Conservation (phyloP, 2,329 filamentous ascomycete genomes). For the Hypoxylon sp. region DNA sequence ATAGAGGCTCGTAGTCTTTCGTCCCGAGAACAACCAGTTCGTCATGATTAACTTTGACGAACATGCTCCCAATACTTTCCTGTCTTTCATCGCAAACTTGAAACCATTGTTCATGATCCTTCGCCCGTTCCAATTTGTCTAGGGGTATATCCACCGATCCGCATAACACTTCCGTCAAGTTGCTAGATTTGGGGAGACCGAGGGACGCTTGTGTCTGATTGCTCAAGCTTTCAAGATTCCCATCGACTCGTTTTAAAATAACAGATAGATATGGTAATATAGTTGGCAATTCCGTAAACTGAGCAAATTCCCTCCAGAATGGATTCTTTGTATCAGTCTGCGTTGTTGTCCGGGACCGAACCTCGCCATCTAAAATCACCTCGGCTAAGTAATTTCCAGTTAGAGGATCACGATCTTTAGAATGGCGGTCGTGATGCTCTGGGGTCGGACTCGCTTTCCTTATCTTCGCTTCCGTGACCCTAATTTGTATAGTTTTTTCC, state of each 20-base stretch:
- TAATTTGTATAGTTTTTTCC: conserved; percentile 71
- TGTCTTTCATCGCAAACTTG: conserved; percentile 82
- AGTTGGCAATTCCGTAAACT: conserved; percentile 80
- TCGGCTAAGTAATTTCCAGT: conserved; percentile 83
- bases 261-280: conserved; percentile 78
- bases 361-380: conserved; percentile 83
- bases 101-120: conserved; percentile 90
- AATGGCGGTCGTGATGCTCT: conserved; percentile 54
- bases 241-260: conserved; percentile 77
- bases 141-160: conserved; percentile 87
- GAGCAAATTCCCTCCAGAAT: conserved; percentile 86
- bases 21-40: conserved; percentile 91
- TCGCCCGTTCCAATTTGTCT: conserved; percentile 81
- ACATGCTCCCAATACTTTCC: conserved; percentile 83
- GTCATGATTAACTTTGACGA: conserved; percentile 86
- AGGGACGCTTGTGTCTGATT: conserved; percentile 62
- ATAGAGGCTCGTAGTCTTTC: conserved; percentile 86
- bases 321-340: conserved; percentile 80
- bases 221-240: conserved; percentile 62
- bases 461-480: conserved; percentile 75
- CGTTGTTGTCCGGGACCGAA: conserved; percentile 80
- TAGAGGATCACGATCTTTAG: conserved; percentile 62
- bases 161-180: conserved; percentile 67
- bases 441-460: conserved; percentile 56
- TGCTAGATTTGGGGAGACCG: conserved; percentile 60